Evolutionary conservation across 345 rosid species (phyloP).

Genomic region (Excoecaria agallocha): DNA sequence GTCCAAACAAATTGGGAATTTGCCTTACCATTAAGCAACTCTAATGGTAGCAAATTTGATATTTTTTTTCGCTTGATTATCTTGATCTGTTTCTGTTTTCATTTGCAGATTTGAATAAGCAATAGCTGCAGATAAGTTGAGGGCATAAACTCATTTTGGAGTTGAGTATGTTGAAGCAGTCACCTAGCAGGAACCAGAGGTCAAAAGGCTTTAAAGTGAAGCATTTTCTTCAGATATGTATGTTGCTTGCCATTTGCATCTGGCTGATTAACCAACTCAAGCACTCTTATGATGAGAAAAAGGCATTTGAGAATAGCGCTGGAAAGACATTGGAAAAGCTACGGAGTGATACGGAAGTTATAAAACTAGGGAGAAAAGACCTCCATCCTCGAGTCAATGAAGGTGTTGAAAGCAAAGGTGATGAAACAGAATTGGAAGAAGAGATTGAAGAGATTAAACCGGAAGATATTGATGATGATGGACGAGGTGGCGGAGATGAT

Average conservation of each 20-base stretch:
- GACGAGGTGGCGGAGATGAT: slow-evolving; percentile 46
- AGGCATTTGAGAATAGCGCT: slow-evolving; percentile 8
- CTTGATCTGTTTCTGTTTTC: not conserved
- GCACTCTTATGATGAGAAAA: slow-evolving; percentile 31
- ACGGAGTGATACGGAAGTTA: slow-evolving; percentile 12
- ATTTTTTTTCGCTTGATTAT: not conserved
- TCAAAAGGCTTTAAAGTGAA: slow-evolving; percentile 61
- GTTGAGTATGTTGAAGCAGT: slow-evolving; percentile 43
- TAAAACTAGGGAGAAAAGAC: slow-evolving; percentile 56
- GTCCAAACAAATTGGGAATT: not conserved
- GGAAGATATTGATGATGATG: slow-evolving; percentile 36
- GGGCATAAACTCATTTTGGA: not conserved
- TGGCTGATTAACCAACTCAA: slow-evolving; percentile 62
- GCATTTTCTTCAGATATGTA: slow-evolving; percentile 48
- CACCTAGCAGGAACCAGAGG: slow-evolving; percentile 43
- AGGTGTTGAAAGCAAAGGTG: slow-evolving; percentile 16
- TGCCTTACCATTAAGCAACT: not conserved
- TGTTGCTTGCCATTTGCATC: slow-evolving; percentile 44
- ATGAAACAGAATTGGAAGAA: slow-evolving; percentile 27
- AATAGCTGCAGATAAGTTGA: slow-evolving; percentile 7
- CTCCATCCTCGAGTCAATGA: slow-evolving; percentile 25
- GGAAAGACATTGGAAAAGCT: slow-evolving; percentile 13
- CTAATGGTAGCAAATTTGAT: not conserved
- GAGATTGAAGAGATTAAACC: slow-evolving; percentile 34
- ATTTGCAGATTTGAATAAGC: slow-evolving; percentile 8